Evolutionary conservation across 192 early-diverging fungal species (phyloP), one percentile per base, ranked within the genome.

Genomic region (Backusella parvicylindrica): DNA sequence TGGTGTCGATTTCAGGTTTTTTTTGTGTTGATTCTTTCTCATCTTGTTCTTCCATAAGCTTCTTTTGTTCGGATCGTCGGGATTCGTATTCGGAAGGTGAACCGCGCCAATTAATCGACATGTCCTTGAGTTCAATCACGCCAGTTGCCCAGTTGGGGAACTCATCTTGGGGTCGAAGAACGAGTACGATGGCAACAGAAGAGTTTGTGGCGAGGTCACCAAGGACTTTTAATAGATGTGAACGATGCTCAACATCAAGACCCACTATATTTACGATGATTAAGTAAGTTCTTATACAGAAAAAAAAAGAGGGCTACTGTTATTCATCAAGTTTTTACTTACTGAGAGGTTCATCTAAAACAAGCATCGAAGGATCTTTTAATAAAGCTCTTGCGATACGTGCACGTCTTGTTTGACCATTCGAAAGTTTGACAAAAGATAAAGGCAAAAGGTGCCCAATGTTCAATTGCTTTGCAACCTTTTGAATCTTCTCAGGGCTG

Each of bases 271-370:
- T 31, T 8, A 30, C 23, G 21, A 56, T 56, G 50, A 21, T 21
- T 3, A 18, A 50, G n/a, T 21, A 50, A 1, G 12, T 60, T 23
- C 8, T 50, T n/a, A 8, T 50, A 50, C 7, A 23, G n/a, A 21
- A 21, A 41, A 15, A 47, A 31, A 12, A 11, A 3, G 12, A 12
- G 6, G 13, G 21, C 23, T 30, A 69, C n/a, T 12, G n/a, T 47
- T 7, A n/a, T 47, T 47, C n/a, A 6, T 47, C 6, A 15, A 40
- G 12, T 26, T 15, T 30, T 64, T 1, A 37, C 81, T 83, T 74
- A 88, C 87, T 89, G 30, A 89, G 82, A 3, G 87, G 87, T 69
- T 89, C 86, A 74, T 89, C 87, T 6, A 87, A 69, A 40, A 88
- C 69, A 16, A 86, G 30, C 68, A 83, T 64, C 4, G 64, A 13